These are phyloP conservation scores for Melanogaster broomeanus DNA, from an alignment of 768 basidiomycete species.

Conservation along the genomic window DNA sequence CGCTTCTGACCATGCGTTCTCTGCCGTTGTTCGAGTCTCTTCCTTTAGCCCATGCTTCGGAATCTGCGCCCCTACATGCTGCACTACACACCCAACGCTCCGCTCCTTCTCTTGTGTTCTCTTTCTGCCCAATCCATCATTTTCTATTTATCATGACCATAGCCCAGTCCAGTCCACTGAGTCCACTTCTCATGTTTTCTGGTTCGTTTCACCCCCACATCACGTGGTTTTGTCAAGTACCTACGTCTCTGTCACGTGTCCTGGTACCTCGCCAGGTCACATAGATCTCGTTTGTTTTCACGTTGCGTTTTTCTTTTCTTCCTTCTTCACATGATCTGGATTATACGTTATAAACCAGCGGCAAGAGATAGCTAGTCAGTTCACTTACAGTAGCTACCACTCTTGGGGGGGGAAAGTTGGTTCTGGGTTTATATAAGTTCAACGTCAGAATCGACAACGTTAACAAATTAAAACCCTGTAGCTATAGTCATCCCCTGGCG, in stretches of 20 bases:
- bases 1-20: slow-evolving; percentile 38
- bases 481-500: too few relatives aligned
- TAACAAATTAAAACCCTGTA: too few relatives aligned
- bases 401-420: not conserved
- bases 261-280: slow-evolving; percentile 6
- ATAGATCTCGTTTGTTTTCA: slow-evolving; percentile 4
- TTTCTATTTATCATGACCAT: slow-evolving; percentile 7
- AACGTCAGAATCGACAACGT: too few relatives aligned
- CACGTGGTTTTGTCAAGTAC: slow-evolving; percentile 6
- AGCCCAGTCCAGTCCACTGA: not conserved
- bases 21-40: slow-evolving; percentile 33
- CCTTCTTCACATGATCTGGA: slow-evolving; percentile 18
- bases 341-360: slow-evolving; percentile 28
- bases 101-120: slow-evolving; percentile 1
- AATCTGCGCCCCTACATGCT: slow-evolving; percentile 23
- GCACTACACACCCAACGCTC: slow-evolving; percentile 13
- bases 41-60: slow-evolving; percentile 19
- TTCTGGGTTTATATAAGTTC: not conserved
- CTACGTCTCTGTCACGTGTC: slow-evolving; percentile 22
- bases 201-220: not conserved
- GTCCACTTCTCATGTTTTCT: not conserved
- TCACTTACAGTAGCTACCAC: slow-evolving; percentile 24
- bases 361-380: slow-evolving; percentile 16
- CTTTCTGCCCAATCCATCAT: slow-evolving; percentile 7
- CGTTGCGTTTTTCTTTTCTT: not conserved